Conservation (phyloP, 179 eudicot genomes). For the Heliamphora pulchella region DNA sequence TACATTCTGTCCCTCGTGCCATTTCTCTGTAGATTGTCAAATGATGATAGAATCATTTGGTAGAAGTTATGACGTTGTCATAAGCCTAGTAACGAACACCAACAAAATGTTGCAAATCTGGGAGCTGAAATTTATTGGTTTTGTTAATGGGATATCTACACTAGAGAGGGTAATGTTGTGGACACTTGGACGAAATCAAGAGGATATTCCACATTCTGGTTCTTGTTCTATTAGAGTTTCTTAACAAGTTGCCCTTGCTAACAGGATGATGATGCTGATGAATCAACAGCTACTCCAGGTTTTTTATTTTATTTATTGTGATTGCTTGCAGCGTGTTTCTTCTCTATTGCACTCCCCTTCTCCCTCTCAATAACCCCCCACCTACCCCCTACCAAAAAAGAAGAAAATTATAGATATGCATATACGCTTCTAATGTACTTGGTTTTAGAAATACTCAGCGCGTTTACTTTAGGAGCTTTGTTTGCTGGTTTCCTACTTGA, state of each 20-base stretch:
- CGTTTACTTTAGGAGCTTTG: conserved; percentile 15
- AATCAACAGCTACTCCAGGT: conserved; percentile 52
- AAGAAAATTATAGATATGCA: not conserved
- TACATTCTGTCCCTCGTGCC: conserved; percentile 16
- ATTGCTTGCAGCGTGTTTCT: too few relatives aligned
- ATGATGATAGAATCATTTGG: not conserved
- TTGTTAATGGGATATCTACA: not conserved
- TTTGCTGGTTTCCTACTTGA: conserved; percentile 15
- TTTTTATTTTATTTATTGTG: conserved; percentile 11
- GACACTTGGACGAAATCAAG: conserved; percentile 1
- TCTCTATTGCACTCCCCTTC: too few relatives aligned
- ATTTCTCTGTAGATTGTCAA: not conserved
- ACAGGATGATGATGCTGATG: conserved; percentile 73
- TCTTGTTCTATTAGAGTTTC: conserved; percentile 10
- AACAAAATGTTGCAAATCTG: not conserved
- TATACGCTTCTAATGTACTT: not conserved
- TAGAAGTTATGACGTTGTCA: not conserved
- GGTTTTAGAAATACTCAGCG: not conserved
- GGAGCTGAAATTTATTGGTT: not conserved
- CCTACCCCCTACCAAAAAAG: not conserved
- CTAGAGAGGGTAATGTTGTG: not conserved
- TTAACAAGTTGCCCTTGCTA: conserved; percentile 16
- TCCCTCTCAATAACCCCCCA: not conserved
- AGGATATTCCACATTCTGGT: not conserved
- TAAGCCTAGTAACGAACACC: not conserved